Evolutionary conservation across 208 protist species (phyloP).

Genomic region (Crithidia bombi): DNA sequence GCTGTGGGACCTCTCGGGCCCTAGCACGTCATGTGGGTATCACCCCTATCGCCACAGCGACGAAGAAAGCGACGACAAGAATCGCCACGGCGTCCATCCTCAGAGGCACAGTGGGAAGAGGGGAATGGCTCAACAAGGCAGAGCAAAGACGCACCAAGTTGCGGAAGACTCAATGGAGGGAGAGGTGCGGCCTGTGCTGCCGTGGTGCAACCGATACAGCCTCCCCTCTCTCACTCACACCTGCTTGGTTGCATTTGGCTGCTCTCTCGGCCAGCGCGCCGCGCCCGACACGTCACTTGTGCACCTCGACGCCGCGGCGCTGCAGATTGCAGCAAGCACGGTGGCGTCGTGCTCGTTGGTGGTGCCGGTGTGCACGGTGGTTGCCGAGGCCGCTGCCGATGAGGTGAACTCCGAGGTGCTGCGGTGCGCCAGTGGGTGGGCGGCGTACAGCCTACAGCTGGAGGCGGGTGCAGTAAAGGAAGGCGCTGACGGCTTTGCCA

Average conservation of each 20-base stretch:
- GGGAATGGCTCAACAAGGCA: too few species aligned
- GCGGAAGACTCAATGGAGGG: neutral
- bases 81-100: too few species aligned
- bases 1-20: conserved; percentile 39
- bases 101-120: too few species aligned
- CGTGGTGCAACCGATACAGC: conserved; percentile 35
- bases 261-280: neutral
- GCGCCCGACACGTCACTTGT: neutral
- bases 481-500: neutral
- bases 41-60: neutral
- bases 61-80: neutral
- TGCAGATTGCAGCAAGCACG: conserved; percentile 22
- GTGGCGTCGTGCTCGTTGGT: conserved; percentile 28
- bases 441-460: conserved; percentile 31
- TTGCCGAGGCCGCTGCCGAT: conserved; percentile 27
- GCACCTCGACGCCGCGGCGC: conserved; percentile 15
- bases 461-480: neutral
- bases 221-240: conserved; percentile 37
- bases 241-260: conserved; percentile 13
- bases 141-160: neutral
- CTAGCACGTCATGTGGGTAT: conserved; percentile 33
- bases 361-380: conserved; percentile 42
- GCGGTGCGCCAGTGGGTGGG: conserved; percentile 25
- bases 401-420: conserved; percentile 37
- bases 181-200: neutral